Conservation (phyloP, 1,284 basidiomycete genomes). For the Fistulinella cinereoalba region DNA sequence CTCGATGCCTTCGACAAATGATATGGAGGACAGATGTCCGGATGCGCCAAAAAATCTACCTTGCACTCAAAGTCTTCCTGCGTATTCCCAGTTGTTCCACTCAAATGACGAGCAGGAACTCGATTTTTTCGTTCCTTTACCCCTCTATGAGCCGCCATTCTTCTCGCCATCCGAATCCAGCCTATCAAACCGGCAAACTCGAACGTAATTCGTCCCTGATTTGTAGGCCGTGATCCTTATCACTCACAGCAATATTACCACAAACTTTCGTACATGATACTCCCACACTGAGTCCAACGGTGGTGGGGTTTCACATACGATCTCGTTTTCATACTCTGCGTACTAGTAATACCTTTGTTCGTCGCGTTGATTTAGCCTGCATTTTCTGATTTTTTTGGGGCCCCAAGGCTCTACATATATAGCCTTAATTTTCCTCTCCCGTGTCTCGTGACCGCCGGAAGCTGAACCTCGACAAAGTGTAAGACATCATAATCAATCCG, state of each 20-base stretch:
- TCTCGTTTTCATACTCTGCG: not conserved
- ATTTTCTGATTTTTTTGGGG: no score
- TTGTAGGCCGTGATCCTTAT: not conserved
- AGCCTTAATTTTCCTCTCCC: no score
- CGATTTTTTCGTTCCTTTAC: conserved; percentile 63
- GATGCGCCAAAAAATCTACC: conserved; percentile 23
- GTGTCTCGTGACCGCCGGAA: no score
- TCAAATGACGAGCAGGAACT: conserved; percentile 67
- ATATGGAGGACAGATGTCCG: conserved; percentile 7
- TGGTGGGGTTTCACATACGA: not conserved
- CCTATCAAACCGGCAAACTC: conserved; percentile 6
- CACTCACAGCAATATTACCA: no score
- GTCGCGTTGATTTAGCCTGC: conserved; percentile 11
- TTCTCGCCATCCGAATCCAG: not conserved
- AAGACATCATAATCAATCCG: no score
- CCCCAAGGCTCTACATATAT: conserved; percentile 1
- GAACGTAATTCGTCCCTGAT: conserved; percentile 1
- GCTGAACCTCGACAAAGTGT: no score
- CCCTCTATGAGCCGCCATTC: conserved; percentile 49
- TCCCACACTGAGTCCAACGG: not conserved
- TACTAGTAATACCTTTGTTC: not conserved
- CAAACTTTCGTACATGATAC: no score
- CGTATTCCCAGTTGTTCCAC: conserved; percentile 75
- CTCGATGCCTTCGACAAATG: conserved; percentile 24
- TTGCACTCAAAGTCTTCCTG: conserved; percentile 51